Evolutionary conservation across 371 early-diverging fungal genomes (phyloP).

Genomic region (Rhizopus sp.): DNA sequence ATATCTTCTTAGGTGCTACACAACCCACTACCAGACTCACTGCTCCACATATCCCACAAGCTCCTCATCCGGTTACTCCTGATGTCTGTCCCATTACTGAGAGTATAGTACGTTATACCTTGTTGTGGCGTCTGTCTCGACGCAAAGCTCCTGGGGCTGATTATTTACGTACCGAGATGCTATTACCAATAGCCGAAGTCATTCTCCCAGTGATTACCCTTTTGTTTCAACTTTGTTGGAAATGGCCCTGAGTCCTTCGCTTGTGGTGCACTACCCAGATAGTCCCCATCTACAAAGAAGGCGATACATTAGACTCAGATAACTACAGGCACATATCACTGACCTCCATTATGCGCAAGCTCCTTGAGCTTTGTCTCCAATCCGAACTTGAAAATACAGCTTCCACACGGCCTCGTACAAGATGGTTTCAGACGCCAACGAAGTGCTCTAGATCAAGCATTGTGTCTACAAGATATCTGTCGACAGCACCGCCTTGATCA

Average conservation of each 20-base stretch:
- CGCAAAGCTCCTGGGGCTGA: slow-evolving; percentile 27
- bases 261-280: slow-evolving; percentile 25
- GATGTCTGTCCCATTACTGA: not conserved
- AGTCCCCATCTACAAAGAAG: slow-evolving; percentile 22
- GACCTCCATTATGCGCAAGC: slow-evolving; percentile 27
- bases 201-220: not conserved
- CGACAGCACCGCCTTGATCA: slow-evolving; percentile 6
- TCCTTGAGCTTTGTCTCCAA: slow-evolving; percentile 17
- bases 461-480: slow-evolving; percentile 17
- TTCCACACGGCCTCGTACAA: slow-evolving; percentile 26
- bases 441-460: slow-evolving; percentile 32
- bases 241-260: slow-evolving; percentile 13
- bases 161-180: slow-evolving; percentile 29
- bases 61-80: not conserved
- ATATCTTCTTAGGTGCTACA: slow-evolving; percentile 3
- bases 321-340: slow-evolving; percentile 27
- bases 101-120: not conserved
- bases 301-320: slow-evolving; percentile 12
- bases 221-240: slow-evolving; percentile 24
- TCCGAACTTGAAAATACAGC: not conserved
- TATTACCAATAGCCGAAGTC: slow-evolving; percentile 14
- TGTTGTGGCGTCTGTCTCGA: not conserved
- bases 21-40: not conserved
- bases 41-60: slow-evolving; percentile 1
- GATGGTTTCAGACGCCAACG: slow-evolving; percentile 33